Base-by-base conservation (phyloP, 2,329 filamentous ascomycete species). In the Aaosphaeria pasadenensis region DNA sequence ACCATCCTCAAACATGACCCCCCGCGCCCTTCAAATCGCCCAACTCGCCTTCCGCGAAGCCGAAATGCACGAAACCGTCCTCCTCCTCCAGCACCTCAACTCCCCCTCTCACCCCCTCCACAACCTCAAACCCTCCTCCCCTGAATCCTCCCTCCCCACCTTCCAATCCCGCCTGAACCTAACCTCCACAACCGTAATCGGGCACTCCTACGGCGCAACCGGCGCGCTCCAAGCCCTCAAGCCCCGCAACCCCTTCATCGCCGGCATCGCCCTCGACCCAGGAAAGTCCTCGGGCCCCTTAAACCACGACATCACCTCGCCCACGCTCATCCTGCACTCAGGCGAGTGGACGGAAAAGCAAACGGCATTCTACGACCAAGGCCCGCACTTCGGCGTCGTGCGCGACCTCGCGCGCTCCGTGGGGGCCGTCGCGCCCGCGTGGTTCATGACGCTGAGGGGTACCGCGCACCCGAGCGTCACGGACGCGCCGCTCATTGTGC, bases 141-240 rank as follows among this genome's bases (percentile, higher is more conserved):
- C 81, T 79, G 62, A 80, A 75, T 9, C 9, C n/a, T 24, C 67
- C 69, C 52, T 73, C 1, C 56, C 70, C 3, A 66, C 69, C 11
- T 87, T 83, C 76, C 63, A 71, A 33, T 67, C 70, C 47, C 75
- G 82, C 7, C 74, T 88, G 5, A 76, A 85, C 60, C 71, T 78
- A 41, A 68, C 76, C 30, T 74, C 77, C 33, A 74, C 85, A 55
- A 75, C 81, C 41, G 73, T 87, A 6, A 79, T 73, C 4, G 84
- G 84, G 0, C 84, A 87, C 61, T 85, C 82, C 0, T 86, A 84
- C 67, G 85, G 85, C 43, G 84, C 83, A 2, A 87, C 85, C 0
- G 77, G 81, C 3, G 83, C 81, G 0, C 71, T 87, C 17, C 82
- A 84, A 49, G 77, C 80, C 3, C 71, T 86, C n/a, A 78, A 78